Evolutionary conservation across 257 asterid species (phyloP).

Genomic region (Fraxinus americana): DNA sequence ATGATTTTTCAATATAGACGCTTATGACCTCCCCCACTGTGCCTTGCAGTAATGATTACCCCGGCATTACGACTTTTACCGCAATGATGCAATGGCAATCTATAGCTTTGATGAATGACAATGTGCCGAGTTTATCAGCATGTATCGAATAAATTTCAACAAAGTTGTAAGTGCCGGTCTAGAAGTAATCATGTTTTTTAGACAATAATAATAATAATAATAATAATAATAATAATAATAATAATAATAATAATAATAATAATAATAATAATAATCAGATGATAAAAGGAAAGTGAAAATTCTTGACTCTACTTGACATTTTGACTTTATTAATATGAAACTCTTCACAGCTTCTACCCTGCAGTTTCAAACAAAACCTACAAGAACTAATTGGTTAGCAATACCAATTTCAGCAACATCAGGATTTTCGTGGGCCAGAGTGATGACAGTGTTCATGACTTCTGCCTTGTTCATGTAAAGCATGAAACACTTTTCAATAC

Average conservation of each 20-base stretch:
- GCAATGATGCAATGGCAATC: not conserved
- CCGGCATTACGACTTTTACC: no score
- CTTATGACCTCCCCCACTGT: no score
- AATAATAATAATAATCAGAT: not conserved
- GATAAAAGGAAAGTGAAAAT: not conserved
- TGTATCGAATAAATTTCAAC: not conserved
- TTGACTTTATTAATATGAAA: not conserved
- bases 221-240: not conserved
- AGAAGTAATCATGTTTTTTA: not conserved
- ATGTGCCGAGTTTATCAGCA: not conserved
- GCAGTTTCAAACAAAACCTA: not conserved
- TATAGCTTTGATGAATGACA: not conserved
- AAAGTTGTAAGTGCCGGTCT: not conserved
- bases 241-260: not conserved
- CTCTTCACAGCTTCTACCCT: not conserved
- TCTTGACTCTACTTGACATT: no score
- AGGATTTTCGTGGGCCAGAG: conserved; percentile 63
- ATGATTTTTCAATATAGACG: no score
- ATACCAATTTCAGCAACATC: conserved; percentile 71
- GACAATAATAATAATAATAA: not conserved
- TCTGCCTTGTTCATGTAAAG: conserved; percentile 81
- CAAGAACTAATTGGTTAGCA: conserved; percentile 9
- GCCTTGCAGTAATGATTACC: no score
- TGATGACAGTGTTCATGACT: conserved; percentile 51
- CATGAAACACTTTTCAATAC: conserved; percentile 71